These are phyloP conservation scores for Polyplosphaeria fusca DNA, from an alignment of 495 filamentous ascomycete genomes.

Conservation along the genomic window DNA sequence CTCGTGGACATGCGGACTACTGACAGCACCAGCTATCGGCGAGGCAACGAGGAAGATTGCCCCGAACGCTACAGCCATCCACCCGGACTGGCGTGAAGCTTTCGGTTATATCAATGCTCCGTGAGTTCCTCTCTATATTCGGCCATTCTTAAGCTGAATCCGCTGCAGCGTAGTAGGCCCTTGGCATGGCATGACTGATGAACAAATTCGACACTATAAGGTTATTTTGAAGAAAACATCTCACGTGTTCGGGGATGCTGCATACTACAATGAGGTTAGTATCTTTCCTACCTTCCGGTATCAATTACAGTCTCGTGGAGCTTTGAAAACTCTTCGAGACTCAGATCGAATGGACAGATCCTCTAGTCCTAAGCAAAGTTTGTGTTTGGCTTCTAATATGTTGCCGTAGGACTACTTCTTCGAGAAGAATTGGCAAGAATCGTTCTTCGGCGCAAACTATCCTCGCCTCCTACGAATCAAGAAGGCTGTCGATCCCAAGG, in stretches of 20 bases:
- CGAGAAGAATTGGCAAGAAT: background rate
- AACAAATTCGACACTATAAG: background rate
- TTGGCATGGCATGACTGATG: background rate
- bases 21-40: background rate
- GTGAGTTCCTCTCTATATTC: too few relatives aligned
- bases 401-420: too few relatives aligned
- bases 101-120: background rate
- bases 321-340: too few relatives aligned
- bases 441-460: background rate
- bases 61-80: background rate
- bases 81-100: background rate
- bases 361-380: too few relatives aligned
- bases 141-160: too few relatives aligned
- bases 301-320: too few relatives aligned
- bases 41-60: background rate
- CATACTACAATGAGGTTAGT: too few relatives aligned
- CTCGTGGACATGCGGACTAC: background rate
- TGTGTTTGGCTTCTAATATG: too few relatives aligned
- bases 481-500: background rate
- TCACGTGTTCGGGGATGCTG: background rate
- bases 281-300: too few relatives aligned
- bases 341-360: too few relatives aligned
- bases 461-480: background rate
- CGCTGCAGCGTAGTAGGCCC: too few relatives aligned
- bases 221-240: background rate